These are phyloP conservation scores for Moesziomyces globuligerus DNA, from an alignment of 1,284 basidiomycete species.

Conservation along the genomic window DNA sequence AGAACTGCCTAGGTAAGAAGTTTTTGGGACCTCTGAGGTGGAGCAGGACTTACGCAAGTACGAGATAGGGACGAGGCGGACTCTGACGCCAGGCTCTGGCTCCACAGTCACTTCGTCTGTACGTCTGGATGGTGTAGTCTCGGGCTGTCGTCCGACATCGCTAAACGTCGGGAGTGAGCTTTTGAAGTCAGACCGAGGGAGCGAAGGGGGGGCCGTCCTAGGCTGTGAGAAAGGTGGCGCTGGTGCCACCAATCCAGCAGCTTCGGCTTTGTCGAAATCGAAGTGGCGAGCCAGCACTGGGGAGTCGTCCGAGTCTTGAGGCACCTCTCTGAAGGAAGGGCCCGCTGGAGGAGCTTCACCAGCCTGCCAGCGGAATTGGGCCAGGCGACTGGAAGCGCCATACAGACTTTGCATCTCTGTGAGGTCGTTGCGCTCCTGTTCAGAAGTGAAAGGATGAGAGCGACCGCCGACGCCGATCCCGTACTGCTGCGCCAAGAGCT, in stretches of 20 bases:
- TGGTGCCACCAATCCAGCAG: conserved; percentile 12
- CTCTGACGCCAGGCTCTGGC: conserved; percentile 18
- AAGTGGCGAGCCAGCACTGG: conserved; percentile 11
- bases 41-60: conserved; percentile 15
- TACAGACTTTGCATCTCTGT: neutral
- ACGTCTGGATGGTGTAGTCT: neutral
- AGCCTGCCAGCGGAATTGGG: neutral
- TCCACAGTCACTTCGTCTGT: conserved; percentile 8
- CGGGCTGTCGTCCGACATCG: neutral
- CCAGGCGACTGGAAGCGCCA: neutral
- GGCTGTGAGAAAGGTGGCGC: too few species aligned
- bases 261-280: conserved; percentile 29
- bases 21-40: neutral
- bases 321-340: neutral
- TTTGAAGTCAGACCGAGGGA: neutral
- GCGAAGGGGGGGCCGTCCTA: neutral
- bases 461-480: neutral
- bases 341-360: neutral
- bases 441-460: too few species aligned
- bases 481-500: conserved; percentile 4
- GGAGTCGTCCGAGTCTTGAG: neutral
- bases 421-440: neutral
- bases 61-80: conserved; percentile 16
- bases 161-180: neutral
- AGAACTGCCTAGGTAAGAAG: too few species aligned